Evolutionary conservation across 371 early-diverging fungal species (phyloP).

Genomic region (Mortierella sp.): DNA sequence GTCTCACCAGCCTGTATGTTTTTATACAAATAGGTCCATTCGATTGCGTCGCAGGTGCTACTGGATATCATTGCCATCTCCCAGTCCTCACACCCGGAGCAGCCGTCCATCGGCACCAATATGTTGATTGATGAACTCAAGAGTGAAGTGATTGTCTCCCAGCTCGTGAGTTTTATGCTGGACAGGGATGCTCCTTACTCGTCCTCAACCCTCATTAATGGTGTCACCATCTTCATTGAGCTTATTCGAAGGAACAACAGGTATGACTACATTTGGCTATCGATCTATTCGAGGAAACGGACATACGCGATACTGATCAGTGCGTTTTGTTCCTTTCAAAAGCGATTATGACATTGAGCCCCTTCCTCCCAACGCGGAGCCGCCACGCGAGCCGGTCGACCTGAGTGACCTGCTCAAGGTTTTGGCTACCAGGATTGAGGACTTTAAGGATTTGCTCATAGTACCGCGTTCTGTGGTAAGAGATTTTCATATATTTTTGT

Average conservation of each 20-base stretch:
- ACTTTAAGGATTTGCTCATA: constrained; percentile 72
- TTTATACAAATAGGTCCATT: constrained; percentile 73
- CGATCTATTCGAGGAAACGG: no score
- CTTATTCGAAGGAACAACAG: constrained; percentile 93
- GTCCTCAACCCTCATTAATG: constrained; percentile 88
- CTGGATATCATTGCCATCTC: constrained; percentile 92
- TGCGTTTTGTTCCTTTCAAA: background rate
- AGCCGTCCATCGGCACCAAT: constrained; percentile 77
- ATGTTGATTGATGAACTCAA: constrained; percentile 86
- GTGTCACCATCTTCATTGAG: constrained; percentile 95
- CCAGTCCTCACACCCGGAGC: constrained; percentile 76
- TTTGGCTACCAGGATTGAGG: constrained; percentile 73
- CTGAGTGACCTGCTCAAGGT: constrained; percentile 86
- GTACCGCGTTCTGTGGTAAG: constrained; percentile 70
- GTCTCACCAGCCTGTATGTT: background rate
- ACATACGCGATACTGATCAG: background rate
- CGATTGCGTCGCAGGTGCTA: constrained; percentile 89
- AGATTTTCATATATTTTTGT: background rate
- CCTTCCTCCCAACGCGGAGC: constrained; percentile 41
- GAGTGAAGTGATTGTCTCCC: constrained; percentile 74
- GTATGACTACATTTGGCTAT: no score
- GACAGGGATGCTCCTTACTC: constrained; percentile 80
- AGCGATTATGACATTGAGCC: constrained; percentile 68
- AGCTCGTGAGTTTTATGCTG: constrained; percentile 89
- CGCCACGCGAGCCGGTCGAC: constrained; percentile 65